Evolutionary conservation across 495 filamentous ascomycete genomes (phyloP).

Genomic region (Penicillium ucsense): DNA sequence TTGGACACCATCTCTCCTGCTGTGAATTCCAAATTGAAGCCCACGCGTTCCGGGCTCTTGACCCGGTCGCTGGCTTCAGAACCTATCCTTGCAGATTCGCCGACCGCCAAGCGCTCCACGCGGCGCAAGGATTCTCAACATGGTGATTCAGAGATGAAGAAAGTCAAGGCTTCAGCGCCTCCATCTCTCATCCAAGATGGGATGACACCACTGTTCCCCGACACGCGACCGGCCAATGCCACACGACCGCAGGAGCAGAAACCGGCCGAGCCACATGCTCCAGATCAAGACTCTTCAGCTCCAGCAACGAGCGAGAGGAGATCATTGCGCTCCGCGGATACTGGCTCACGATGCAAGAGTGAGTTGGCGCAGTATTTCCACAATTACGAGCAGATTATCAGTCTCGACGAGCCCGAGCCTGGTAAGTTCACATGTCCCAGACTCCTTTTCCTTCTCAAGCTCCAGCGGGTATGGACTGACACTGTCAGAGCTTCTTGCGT

Average conservation of each 20-base stretch:
- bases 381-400: constrained; percentile 85
- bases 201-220: background rate
- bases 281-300: constrained; percentile 3
- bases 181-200: background rate
- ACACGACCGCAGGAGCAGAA: constrained; percentile 2
- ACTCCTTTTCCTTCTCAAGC: background rate
- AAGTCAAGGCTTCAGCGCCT: constrained; percentile 1
- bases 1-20: constrained; percentile 30
- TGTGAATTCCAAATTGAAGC: constrained; percentile 2
- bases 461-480: constrained; percentile 1
- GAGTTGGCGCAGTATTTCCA: constrained; percentile 81
- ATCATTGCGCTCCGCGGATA: constrained; percentile 42
- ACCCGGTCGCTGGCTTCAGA: constrained; percentile 2
- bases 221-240: background rate
- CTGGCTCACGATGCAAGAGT: constrained; percentile 61
- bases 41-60: constrained; percentile 6
- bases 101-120: constrained; percentile 7
- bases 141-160: constrained; percentile 1
- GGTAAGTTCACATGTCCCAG: constrained; percentile 41
- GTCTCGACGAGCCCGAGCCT: constrained; percentile 63
- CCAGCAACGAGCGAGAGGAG: constrained; percentile 24
- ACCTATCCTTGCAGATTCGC: constrained; percentile 1
- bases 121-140: background rate
- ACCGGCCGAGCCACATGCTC: constrained; percentile 1
- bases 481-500: constrained; percentile 31